Evolutionary conservation across 2,329 filamentous ascomycete genomes (phyloP), one percentile per base, ranked within the genome.

Genomic region (Epichloe sp.): DNA sequence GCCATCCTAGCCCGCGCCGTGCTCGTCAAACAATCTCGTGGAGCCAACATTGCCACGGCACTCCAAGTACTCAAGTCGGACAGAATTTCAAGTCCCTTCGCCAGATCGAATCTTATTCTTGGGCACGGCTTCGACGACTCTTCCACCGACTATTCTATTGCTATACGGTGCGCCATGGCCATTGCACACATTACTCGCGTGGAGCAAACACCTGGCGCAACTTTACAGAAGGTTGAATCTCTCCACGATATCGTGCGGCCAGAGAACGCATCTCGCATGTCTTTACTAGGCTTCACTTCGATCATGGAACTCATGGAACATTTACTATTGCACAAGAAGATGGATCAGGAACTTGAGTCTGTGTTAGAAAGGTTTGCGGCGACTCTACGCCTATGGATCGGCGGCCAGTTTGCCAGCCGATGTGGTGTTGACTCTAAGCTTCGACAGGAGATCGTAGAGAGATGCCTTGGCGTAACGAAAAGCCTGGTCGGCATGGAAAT

Each of bases 381-480:
- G 5, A 72, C 67, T 15, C 65, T 85, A 46, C 71, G 81, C 26
- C 73, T 80, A 40, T 84, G 81, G 81, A 76, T 80, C 47, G 78
- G 78, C 15, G 72, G 76, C 6, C 60, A 67, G 2, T 66, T 71
- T 3, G 77, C 76, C 19, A 74, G 73, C 46, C 71, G 71, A 51
- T 72, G 71, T 47, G 76, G 74, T 2, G 65, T 83, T n/a, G 68
- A 71, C 17, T 66, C 68, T 2, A 69, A 72, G 14, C 64, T 78
- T n/a, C 74, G 78, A 52, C 70, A 71, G 51, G 68, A 69, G 55
- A 72, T 82, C 57, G 74, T 83, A 3, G 71, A 77, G 47, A 69
- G 72, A 48, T 83, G 79, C 54, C 62, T 83, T 17, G 59, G 64
- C 11, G 72, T 83, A 37, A 79, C 75, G 14, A 79, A 78, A 60